phyloP scores from a whole-genome alignment of 768 basidiomycete species.

The Russula griseocarnosa region DNA sequence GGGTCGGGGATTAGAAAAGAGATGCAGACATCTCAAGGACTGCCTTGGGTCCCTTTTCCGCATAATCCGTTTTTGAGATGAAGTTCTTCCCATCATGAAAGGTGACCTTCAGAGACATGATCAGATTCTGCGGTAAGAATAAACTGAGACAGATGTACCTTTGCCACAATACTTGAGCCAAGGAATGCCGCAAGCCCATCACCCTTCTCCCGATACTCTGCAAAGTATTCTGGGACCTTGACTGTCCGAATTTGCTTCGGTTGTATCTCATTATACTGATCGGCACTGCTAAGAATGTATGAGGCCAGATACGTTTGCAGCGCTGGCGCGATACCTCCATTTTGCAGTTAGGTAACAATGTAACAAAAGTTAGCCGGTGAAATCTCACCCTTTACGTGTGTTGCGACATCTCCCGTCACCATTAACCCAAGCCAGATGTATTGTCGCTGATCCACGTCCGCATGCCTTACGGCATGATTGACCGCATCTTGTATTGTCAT shows the following conservation, averaged over 20 bases:
- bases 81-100: slow-evolving; percentile 75
- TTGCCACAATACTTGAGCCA: slow-evolving; percentile 80
- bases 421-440: slow-evolving; percentile 76
- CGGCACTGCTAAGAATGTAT: slow-evolving; percentile 55
- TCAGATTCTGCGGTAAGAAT: neutral
- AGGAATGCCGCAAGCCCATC: slow-evolving; percentile 79
- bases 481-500: slow-evolving; percentile 64
- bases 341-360: slow-evolving; percentile 9
- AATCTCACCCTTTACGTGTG: slow-evolving; percentile 61
- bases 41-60: slow-evolving; percentile 63
- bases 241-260: slow-evolving; percentile 60
- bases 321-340: slow-evolving; percentile 42
- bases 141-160: slow-evolving; percentile 43
- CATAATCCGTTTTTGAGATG: slow-evolving; percentile 77
- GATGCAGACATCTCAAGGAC: slow-evolving; percentile 77
- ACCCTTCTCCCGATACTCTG: slow-evolving; percentile 83
- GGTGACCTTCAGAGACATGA: slow-evolving; percentile 48
- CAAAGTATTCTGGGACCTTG: slow-evolving; percentile 83
- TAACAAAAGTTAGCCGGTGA: slow-evolving; percentile 7
- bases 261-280: slow-evolving; percentile 67
- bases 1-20: slow-evolving; percentile 44
- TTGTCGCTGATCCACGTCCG: slow-evolving; percentile 62
- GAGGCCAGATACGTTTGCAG: slow-evolving; percentile 67
- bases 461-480: slow-evolving; percentile 54
- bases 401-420: slow-evolving; percentile 74